phyloP scores from a whole-genome alignment of 2,329 filamentous ascomycete species.

The Arthrinium puccinioides region DNA sequence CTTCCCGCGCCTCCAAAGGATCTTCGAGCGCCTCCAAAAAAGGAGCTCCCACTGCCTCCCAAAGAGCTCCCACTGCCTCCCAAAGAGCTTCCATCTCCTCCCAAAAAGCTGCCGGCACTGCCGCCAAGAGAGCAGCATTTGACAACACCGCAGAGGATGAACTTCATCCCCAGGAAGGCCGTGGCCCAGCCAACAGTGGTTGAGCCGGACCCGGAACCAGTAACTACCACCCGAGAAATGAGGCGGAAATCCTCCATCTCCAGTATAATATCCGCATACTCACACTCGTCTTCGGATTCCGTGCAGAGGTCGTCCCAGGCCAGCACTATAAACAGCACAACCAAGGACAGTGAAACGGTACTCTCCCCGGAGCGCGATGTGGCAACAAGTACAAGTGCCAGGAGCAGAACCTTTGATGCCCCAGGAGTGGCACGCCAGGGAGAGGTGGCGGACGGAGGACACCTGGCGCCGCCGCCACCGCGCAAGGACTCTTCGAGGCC shows the following conservation, averaged over 20 bases:
- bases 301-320: constrained; percentile 33
- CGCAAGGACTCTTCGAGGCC: constrained; percentile 17
- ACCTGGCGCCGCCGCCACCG: constrained; percentile 19
- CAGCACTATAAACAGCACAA: constrained; percentile 24
- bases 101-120: no score
- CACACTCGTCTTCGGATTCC: constrained; percentile 37
- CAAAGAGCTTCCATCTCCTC: constrained; percentile 12
- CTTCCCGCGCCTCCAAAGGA: constrained; percentile 22
- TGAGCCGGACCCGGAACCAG: constrained; percentile 4
- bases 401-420: constrained; percentile 12
- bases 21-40: constrained; percentile 16
- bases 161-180: constrained; percentile 29
- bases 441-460: constrained; percentile 12
- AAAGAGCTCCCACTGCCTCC: constrained; percentile 17
- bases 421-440: no score
- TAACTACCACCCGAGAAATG: constrained; percentile 13
- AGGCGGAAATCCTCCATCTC: constrained; percentile 43
- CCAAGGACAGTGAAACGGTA: constrained; percentile 26
- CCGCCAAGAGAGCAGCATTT: constrained; percentile 20
- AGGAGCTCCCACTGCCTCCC: constrained; percentile 25
- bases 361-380: constrained; percentile 23
- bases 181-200: constrained; percentile 11
- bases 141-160: constrained; percentile 16
- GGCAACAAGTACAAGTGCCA: constrained; percentile 12
- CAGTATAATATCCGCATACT: constrained; percentile 50